Conservation (phyloP, 106 monocot genomes). For the Dendrobium chrysotoxum region DNA sequence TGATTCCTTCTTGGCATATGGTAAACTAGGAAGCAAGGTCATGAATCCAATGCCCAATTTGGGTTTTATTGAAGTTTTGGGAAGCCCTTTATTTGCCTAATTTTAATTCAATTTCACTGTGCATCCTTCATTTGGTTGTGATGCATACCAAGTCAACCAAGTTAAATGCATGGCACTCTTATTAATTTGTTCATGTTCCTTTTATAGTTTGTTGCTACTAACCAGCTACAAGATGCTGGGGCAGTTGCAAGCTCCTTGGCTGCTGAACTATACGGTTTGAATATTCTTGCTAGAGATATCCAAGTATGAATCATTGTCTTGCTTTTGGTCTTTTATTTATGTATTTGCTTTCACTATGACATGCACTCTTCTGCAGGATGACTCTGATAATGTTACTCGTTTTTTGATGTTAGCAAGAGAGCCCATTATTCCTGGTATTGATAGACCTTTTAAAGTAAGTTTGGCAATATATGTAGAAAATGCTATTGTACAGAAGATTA, state of each 20-base stretch:
- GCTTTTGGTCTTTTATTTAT: neutral
- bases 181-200: slow-evolving; percentile 4
- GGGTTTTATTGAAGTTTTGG: neutral
- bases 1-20: neutral
- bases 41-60: neutral
- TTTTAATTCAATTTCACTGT: neutral
- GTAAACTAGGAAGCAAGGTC: neutral
- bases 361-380: slow-evolving; percentile 45
- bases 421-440: slow-evolving; percentile 73
- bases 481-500: neutral
- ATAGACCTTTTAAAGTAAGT: slow-evolving; percentile 72
- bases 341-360: slow-evolving; percentile 7
- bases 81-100: neutral
- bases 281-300: slow-evolving; percentile 77
- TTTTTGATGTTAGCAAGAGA: slow-evolving; percentile 95
- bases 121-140: neutral
- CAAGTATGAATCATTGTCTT: slow-evolving; percentile 39
- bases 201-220: slow-evolving; percentile 58
- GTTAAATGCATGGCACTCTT: neutral
- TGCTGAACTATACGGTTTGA: slow-evolving; percentile 70
- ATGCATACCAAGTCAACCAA: neutral
- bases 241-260: slow-evolving; percentile 89
- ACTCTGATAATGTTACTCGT: slow-evolving; percentile 83
- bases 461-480: neutral
- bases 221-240: slow-evolving; percentile 67